Evolutionary conservation across 495 filamentous ascomycete species (phyloP).

Genomic region (Barbatosphaeria neglecta): DNA sequence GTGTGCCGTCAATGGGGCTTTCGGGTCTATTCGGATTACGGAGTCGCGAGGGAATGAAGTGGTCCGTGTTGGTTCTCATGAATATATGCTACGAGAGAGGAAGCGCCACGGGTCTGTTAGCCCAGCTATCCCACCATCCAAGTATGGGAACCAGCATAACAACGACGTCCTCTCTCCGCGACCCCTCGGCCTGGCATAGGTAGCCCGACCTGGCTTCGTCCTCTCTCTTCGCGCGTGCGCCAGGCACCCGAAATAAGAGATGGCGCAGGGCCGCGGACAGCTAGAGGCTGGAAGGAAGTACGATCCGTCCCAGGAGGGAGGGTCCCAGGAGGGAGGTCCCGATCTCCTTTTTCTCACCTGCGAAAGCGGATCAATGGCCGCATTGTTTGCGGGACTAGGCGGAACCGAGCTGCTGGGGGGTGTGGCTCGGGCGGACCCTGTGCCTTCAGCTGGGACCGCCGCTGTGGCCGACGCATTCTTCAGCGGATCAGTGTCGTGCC

Average conservation of each 20-base stretch:
- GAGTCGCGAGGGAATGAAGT: conserved; percentile 53
- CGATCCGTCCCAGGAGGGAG: neutral
- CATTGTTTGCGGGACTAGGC: conserved; percentile 7
- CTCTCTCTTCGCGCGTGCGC: neutral
- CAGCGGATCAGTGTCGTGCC: neutral
- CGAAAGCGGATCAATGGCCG: conserved; percentile 33
- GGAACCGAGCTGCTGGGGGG: conserved; percentile 3
- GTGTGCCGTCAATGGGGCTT: conserved; percentile 32
- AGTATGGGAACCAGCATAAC: neutral
- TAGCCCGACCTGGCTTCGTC: too few species aligned
- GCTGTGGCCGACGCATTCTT: neutral
- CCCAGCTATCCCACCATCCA: too few species aligned
- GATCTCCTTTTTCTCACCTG: conserved; percentile 18
- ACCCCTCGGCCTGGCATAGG: too few species aligned
- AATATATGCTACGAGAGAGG: conserved; percentile 49
- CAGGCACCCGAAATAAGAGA: neutral
- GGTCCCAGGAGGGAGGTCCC: neutral
- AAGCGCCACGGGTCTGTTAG: neutral
- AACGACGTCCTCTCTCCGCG: too few species aligned
- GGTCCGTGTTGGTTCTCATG: conserved; percentile 68
- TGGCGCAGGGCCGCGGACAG: neutral
- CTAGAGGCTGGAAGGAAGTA: neutral
- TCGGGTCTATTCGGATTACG: conserved; percentile 44
- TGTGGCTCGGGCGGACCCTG: conserved; percentile 4
- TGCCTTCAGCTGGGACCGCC: conserved; percentile 1